Percentiles rank a stretch among this genome's conserved stretches.
Evolutionary conservation across 805 yeast species (phyloP).

Genomic region (Komagataella ulmi): DNA sequence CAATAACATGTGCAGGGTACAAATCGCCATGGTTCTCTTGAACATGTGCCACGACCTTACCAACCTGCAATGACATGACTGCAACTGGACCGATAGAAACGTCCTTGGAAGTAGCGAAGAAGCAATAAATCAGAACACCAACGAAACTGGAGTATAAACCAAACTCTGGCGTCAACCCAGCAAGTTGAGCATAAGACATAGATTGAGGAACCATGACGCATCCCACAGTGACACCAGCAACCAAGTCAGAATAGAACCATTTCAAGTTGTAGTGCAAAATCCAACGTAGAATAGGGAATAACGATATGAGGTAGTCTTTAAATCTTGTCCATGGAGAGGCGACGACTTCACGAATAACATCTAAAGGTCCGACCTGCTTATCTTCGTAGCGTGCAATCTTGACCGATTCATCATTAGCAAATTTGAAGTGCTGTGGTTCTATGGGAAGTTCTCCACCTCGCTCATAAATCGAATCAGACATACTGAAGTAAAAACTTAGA

Average conservation of each 20-base stretch:
- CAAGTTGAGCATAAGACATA: slow-evolving; percentile 88
- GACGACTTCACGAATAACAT: slow-evolving; percentile 14
- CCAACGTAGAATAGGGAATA: slow-evolving; percentile 81
- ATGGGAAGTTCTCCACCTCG: not conserved
- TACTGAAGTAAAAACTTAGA: not conserved
- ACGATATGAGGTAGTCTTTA: slow-evolving; percentile 36
- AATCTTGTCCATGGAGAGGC: slow-evolving; percentile 20
- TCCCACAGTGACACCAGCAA: slow-evolving; percentile 92
- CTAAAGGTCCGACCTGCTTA: slow-evolving; percentile 11
- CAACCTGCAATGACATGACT: slow-evolving; percentile 81
- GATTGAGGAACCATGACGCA: slow-evolving; percentile 89
- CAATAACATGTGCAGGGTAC: slow-evolving; percentile 58
- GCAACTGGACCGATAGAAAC: slow-evolving; percentile 96
- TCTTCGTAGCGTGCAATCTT: slow-evolving; percentile 11
- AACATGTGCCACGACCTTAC: slow-evolving; percentile 61
- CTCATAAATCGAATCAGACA: not conserved
- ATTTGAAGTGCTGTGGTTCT: not conserved
- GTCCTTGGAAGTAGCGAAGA: slow-evolving; percentile 92
- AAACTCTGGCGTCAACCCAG: slow-evolving; percentile 68
- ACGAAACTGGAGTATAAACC: slow-evolving; percentile 88
- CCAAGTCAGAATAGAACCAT: slow-evolving; percentile 74
- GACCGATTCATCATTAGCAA: not conserved
- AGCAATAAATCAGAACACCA: slow-evolving; percentile 78
- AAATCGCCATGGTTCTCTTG: slow-evolving; percentile 23
- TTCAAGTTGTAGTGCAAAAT: slow-evolving; percentile 65